Base-by-base conservation (phyloP, 371 early-diverging fungal genomes). In the Thermomucor indicae-seudaticae region DNA sequence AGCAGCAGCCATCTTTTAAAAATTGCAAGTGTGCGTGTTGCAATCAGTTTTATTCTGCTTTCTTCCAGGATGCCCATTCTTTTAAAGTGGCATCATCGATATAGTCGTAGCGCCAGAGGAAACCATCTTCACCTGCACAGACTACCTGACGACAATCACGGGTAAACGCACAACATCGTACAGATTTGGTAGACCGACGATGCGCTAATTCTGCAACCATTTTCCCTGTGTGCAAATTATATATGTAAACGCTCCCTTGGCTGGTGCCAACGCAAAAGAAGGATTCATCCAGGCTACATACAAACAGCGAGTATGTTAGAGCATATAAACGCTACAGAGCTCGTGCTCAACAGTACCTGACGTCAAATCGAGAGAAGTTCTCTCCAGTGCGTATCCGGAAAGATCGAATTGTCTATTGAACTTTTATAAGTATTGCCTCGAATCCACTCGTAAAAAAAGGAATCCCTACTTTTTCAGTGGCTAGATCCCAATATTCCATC, bases 81-180 rank as follows among this genome's bases (percentile, higher is more conserved):
- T 77, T 69, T 35, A 89, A 56, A 4, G 79, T 83, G 30, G 81
- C 85, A 51, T 86, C 82, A 43, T 84, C 84, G 37, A 90, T 79
- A 58, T 88, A 88, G 58, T 89, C 91, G 58, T 86, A 91, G 53
- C 93, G 70, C 89, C 91, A 88, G 27, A 93, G 78, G 55, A 88
- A 86, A 0, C 88, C 84, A 40, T 88, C 90, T 45, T 90, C 91
- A 22, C 90, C 87, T 23, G 77, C 86, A 54, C 82, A 83, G 5
- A 90, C 50, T 19, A 93, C 73, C 47, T 85, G 84, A 29, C 87
- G 75, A 57, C 83, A 81, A 70, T 91, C 85, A 27, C 85, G 65
- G 2, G 90, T 73, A 65, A 93, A 93, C 14, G 72, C 79, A 52
- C 90, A 88, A 51, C 87, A 85, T 25, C 83, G 80, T 6, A 93